Base-by-base conservation (phyloP, 2,329 filamentous ascomycete species). In the Malbranchea zuffiana region DNA sequence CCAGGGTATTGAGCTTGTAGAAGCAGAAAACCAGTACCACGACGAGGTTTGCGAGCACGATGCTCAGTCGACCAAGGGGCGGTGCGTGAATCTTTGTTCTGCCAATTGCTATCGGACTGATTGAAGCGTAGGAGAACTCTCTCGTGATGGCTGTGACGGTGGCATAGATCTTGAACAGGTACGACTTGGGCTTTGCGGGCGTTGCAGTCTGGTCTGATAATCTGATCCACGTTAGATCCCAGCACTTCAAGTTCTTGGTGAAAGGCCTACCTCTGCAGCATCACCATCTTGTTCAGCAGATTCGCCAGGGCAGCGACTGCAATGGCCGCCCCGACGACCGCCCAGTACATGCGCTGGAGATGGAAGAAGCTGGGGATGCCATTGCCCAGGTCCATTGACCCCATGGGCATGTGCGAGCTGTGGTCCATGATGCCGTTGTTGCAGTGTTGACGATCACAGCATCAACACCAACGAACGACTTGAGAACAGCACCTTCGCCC, bases 21-120 rank as follows among this genome's bases (percentile, higher is more conserved):
- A 75, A 69, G 47, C 67, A 72, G 18, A 74, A 62, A 1, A 73
- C 56, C n/a, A 75, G 47, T 2, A 71, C 59, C 10, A 69, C 53
- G 4, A 69, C 42, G n/a, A 66, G 41, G 44, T 76, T 72, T 2
- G 54, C 55, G 16, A 62, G 45, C 5, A 58, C 46, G 30, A 60
- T 39, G 19, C 52, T 44, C 10, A 60, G 40, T 2, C 52, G 54
- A 1, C 63, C 64, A 17, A 66, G 44, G 47, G 57, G 55, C 37
- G 65, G 48, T 52, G 59, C 52, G 50, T 59, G 49, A 21, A 57
- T 23, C 4, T 44, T 53, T n/a, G 61, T 42, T 6, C 47, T 47
- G 6, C 51, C 45, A 13, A 63, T 37, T 11, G 46, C 47, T n/a
- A 63, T 24, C 5, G 61, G 60, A 4, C 48, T 44, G 3, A 66